phyloP scores from a whole-genome alignment of 768 basidiomycete species.

The Coprinopsis marcescibilis region DNA sequence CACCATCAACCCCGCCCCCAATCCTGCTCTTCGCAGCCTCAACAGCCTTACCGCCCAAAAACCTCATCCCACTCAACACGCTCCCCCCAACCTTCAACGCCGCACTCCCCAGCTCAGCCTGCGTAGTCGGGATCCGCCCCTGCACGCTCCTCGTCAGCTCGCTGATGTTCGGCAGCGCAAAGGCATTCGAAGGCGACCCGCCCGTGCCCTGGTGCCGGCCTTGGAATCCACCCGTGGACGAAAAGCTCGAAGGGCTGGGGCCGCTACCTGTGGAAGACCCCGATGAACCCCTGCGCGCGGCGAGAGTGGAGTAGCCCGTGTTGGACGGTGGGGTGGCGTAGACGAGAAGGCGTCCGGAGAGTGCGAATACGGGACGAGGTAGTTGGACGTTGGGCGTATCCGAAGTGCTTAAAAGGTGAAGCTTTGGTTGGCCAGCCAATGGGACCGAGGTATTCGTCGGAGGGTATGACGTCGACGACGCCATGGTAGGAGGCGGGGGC shows the following conservation, averaged over 20 bases:
- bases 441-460: conserved; percentile 11
- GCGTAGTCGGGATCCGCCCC: conserved; percentile 22
- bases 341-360: conserved; percentile 59
- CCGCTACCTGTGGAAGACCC: conserved; percentile 9
- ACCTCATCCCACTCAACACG: conserved; percentile 59
- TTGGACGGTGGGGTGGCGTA: conserved; percentile 32
- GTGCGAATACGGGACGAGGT: conserved; percentile 44
- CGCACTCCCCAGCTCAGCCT: conserved; percentile 46
- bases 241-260: conserved; percentile 16
- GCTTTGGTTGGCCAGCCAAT: neutral
- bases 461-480: conserved; percentile 5
- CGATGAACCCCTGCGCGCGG: neutral
- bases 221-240: too few relatives aligned
- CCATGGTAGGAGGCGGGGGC: conserved; percentile 23
- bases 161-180: conserved; percentile 13
- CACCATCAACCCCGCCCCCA: conserved; percentile 10
- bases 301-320: conserved; percentile 4
- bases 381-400: neutral
- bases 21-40: conserved; percentile 39
- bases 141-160: neutral
- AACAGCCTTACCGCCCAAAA: conserved; percentile 55
- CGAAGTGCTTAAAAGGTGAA: neutral
- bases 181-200: conserved; percentile 17
- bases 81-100: conserved; percentile 57
- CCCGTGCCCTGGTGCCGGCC: too few relatives aligned